phyloP scores from a whole-genome alignment of 179 eudicot species.

The Beta lomatogona region DNA sequence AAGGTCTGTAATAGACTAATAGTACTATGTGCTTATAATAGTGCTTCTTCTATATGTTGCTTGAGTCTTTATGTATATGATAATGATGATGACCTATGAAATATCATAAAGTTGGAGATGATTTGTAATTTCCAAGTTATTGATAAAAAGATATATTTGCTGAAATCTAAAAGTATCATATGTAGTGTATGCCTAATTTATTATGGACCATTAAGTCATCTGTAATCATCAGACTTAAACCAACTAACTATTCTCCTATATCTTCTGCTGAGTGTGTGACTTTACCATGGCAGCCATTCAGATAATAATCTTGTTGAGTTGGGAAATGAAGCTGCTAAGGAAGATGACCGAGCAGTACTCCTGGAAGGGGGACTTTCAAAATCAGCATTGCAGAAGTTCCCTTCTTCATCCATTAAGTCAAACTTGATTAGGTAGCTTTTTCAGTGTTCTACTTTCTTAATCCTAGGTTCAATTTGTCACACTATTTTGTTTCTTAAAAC shows the following conservation, averaged over 20 bases:
- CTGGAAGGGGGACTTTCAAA: constrained; percentile 90
- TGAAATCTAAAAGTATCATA: not conserved
- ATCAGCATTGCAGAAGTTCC: constrained; percentile 59
- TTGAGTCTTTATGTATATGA: not conserved
- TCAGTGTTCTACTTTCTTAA: constrained; percentile 7
- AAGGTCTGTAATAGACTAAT: not conserved
- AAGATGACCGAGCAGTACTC: constrained; percentile 79
- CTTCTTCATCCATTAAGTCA: constrained; percentile 55
- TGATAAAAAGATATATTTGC: not conserved
- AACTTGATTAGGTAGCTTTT: constrained; percentile 65
- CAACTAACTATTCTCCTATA: not conserved
- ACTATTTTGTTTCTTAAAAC: constrained; percentile 18
- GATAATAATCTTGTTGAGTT: constrained; percentile 80
- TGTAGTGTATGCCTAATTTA: not conserved
- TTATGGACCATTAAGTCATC: not conserved
- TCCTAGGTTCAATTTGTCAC: not conserved
- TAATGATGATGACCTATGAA: not conserved
- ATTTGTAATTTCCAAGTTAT: not conserved
- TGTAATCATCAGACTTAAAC: not conserved
- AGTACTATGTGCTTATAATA: not conserved
- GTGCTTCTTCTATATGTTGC: not conserved
- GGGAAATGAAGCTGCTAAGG: constrained; percentile 69
- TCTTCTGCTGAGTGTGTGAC: constrained; percentile 26
- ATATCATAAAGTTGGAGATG: not conserved
- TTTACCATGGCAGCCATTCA: constrained; percentile 65